Evolutionary conservation across 495 filamentous ascomycete genomes (phyloP).

Genomic region (Clavariopsis aquatica): DNA sequence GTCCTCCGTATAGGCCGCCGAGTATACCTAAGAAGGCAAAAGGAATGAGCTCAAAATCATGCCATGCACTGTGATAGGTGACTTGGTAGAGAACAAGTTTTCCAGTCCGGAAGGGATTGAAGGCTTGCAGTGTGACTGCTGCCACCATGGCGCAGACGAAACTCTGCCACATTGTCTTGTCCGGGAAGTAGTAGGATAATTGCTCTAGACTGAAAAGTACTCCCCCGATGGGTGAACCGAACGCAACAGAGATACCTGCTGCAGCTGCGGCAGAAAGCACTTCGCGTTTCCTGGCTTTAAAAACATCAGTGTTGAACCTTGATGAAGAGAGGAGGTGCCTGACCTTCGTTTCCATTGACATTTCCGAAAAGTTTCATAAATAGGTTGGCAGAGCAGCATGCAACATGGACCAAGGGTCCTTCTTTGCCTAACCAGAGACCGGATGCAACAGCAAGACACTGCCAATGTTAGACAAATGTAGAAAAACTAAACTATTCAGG

Average conservation of each 20-base stretch:
- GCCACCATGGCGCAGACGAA: constrained; percentile 99
- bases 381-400: constrained; percentile 94
- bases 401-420: constrained; percentile 94
- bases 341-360: constrained; percentile 87
- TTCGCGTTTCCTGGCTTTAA: constrained; percentile 83
- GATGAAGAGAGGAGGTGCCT: constrained; percentile 9
- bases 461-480: constrained; percentile 38
- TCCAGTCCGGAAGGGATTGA: constrained; percentile 93
- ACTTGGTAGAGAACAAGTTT: constrained; percentile 97
- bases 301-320: constrained; percentile 14
- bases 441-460: constrained; percentile 92
- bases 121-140: constrained; percentile 85
- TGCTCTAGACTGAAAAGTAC: constrained; percentile 97
- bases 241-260: constrained; percentile 94
- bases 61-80: constrained; percentile 89
- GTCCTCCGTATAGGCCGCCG: constrained; percentile 87
- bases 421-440: constrained; percentile 99
- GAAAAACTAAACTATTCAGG: background rate
- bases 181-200: constrained; percentile 96
- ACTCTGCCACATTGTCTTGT: constrained; percentile 99
- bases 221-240: constrained; percentile 94
- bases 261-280: constrained; percentile 93
- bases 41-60: constrained; percentile 89
- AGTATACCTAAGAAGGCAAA: constrained; percentile 85
- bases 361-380: constrained; percentile 87